These are phyloP conservation scores for Phaseolus coccineus DNA, from an alignment of 331 rosid genomes.

Conservation along the genomic window DNA sequence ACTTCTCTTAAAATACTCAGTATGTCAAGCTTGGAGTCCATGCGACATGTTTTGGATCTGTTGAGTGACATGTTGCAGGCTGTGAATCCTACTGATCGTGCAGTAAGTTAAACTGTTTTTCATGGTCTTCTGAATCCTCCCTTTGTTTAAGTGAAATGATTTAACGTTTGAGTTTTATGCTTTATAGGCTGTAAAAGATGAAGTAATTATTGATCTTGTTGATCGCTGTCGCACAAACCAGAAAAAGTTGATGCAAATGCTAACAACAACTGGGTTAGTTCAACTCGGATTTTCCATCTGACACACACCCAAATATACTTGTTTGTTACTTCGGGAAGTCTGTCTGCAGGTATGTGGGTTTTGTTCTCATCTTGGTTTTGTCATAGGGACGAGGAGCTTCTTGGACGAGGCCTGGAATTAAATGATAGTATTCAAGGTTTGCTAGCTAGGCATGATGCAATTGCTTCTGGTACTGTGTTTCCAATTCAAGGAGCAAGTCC, in stretches of 20 bases:
- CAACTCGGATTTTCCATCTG: conserved; percentile 20
- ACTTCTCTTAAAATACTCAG: conserved; percentile 50
- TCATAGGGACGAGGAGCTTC: conserved; percentile 92
- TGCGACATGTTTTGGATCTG: conserved; percentile 87
- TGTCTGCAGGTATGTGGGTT: background rate
- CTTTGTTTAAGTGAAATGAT: conserved; percentile 30
- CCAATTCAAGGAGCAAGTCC: conserved; percentile 59
- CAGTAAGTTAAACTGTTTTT: conserved; percentile 56
- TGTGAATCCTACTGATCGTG: conserved; percentile 75
- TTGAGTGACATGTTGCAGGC: conserved; percentile 95
- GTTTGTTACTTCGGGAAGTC: conserved; percentile 28
- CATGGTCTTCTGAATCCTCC: conserved; percentile 32
- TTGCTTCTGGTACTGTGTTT: conserved; percentile 83
- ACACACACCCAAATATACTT: background rate
- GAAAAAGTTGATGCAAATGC: conserved; percentile 96
- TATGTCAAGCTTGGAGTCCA: conserved; percentile 87
- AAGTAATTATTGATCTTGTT: conserved; percentile 88
- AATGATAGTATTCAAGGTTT: conserved; percentile 83
- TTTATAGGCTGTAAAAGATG: conserved; percentile 85
- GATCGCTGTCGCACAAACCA: conserved; percentile 87
- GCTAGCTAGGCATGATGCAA: conserved; percentile 92
- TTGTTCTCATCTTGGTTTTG: conserved; percentile 38
- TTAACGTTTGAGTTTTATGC: conserved; percentile 38
- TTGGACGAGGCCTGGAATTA: conserved; percentile 90
- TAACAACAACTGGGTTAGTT: conserved; percentile 94